Conservation (phyloP, 352 stramenopile genomes). For the Aphanomyces astaci region DNA sequence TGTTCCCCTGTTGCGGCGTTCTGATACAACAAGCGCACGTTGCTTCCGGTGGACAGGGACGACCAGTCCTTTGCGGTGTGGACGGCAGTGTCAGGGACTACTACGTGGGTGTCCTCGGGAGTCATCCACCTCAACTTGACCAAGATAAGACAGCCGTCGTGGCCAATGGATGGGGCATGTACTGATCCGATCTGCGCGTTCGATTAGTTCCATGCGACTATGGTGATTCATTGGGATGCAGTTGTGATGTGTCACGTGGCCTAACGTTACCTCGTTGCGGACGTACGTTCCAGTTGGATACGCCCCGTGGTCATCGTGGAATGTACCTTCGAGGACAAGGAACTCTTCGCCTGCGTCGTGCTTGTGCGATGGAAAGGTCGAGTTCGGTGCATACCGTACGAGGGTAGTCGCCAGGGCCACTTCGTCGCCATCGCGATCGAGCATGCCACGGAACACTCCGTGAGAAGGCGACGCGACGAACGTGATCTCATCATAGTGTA, state of each 20-base stretch:
- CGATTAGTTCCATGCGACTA: background rate
- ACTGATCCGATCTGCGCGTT: constrained; percentile 22
- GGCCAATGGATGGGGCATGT: constrained; percentile 31
- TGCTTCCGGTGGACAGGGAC: background rate
- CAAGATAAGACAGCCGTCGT: constrained; percentile 36
- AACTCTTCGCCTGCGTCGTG: constrained; percentile 43
- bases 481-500: background rate
- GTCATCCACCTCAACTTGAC: constrained; percentile 28
- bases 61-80: background rate
- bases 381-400: constrained; percentile 32
- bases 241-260: background rate
- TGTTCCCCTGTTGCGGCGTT: background rate
- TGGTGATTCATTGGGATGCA: background rate
- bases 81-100: background rate
- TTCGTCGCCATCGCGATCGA: constrained; percentile 21
- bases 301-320: constrained; percentile 31
- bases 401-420: constrained; percentile 34
- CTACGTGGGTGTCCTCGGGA: background rate
- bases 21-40: background rate
- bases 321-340: constrained; percentile 34
- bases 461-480: background rate
- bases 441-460: constrained; percentile 4
- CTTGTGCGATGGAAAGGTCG: constrained; percentile 32
- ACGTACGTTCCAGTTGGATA: constrained; percentile 32
- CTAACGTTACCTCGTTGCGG: constrained; percentile 25